A percentile compares a stretch with the other conserved stretches of the same genome.
Conservation (phyloP, 257 asterid species). For the Ocimum tenuiflorum region DNA sequence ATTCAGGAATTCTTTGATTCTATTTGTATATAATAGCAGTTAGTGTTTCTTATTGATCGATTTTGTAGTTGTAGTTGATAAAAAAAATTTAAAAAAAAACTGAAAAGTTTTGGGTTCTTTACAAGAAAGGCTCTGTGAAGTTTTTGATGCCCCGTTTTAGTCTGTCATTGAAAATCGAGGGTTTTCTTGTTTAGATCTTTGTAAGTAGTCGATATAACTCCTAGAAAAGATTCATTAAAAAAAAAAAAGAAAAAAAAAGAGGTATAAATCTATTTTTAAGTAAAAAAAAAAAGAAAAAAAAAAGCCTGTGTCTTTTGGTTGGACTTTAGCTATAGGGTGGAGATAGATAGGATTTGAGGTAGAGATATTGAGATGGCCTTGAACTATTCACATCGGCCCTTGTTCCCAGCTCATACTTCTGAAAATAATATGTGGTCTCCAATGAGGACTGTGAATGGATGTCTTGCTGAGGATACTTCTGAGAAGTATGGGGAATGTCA, state of each 20-base stretch:
- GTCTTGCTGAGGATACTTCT: constrained; percentile 48
- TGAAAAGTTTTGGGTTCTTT: constrained; percentile 28
- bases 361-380: constrained; percentile 74
- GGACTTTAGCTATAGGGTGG: not conserved
- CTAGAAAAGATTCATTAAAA: not conserved
- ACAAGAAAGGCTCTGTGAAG: constrained; percentile 66
- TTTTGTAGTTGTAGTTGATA: constrained; percentile 23
- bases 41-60: not conserved
- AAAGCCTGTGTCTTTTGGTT: constrained; percentile 6
- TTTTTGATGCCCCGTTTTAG: constrained; percentile 82
- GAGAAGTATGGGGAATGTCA: constrained; percentile 50
- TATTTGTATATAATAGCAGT: constrained; percentile 25
- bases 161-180: constrained; percentile 80
- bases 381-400: constrained; percentile 66
- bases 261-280: not conserved
- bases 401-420: constrained; percentile 44
- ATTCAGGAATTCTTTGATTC: constrained; percentile 32
- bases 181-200: constrained; percentile 50
- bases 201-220: not conserved
- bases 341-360: constrained; percentile 1
- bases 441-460: constrained; percentile 55
- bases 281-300: not conserved
- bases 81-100: not conserved
- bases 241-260: not conserved
- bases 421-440: constrained; percentile 64